Base-by-base conservation (phyloP, 768 basidiomycete species). In the Saitozyma podzolica region DNA sequence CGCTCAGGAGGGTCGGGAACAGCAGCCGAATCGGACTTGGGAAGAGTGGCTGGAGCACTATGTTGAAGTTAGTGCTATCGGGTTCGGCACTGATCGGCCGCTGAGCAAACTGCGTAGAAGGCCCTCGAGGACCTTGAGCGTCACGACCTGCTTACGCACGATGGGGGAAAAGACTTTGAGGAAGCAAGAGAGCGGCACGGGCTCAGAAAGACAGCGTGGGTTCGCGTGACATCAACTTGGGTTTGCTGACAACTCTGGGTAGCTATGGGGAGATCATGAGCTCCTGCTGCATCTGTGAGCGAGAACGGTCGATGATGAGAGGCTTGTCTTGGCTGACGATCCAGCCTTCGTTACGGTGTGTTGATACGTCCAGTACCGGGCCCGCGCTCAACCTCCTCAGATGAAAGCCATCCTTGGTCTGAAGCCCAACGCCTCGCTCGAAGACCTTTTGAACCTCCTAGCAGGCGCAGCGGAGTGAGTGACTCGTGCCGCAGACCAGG, bases 21-120 rank as follows among this genome's bases (percentile, higher is more conserved):
- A 83, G 6, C 80, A 81, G 29, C 84, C 86, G 67, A 13, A 17
- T 48, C 2, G 14, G 6, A 83, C 85, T 1, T 91, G 89, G 88
- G 83, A 88, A 68, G 86, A 87, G 54, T 83, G 85, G 57, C 75
- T 92, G 6, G 87, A 90, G 56, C 85, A 87, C 50, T 83, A 92
- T 62, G 87, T 92, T n/a, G 82, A 83, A 74, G 82, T 88, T 56
- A 88, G 58, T 50, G 41, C 19, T 14, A 9, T 42, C 20, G 2
- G 6, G 29, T 16, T 4, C 6, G 16, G 19, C 10, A 16, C 20
- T 19, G 20, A n/a, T 47, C 3, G 4, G 16, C 37, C n/a, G 41
- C n/a, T 61, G 50, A 52, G 16, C 29, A 42, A 10, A 50, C 8
- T 17, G n/a, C 16, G 39, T 57, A 77, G 60, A 56, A 72, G 50